Evolutionary conservation across 2,329 filamentous ascomycete species (phyloP).

Genomic region (Fusarium pseudoanthophilum): DNA sequence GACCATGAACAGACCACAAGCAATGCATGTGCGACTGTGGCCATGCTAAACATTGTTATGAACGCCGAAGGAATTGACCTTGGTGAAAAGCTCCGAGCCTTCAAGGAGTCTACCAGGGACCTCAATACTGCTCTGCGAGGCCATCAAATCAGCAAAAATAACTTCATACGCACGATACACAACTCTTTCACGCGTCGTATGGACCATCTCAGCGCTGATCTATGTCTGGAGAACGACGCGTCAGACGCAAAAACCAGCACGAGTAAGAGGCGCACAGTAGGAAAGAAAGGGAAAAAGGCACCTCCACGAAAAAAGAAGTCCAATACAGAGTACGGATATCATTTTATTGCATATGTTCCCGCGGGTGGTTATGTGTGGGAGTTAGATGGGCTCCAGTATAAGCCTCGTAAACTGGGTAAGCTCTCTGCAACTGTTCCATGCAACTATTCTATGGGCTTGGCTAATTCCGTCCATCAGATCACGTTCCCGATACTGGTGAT

Average conservation of each 20-base stretch:
- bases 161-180: slow-evolving; percentile 82
- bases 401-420: slow-evolving; percentile 63
- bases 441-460: no score
- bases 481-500: slow-evolving; percentile 48
- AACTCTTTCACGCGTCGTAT: slow-evolving; percentile 87
- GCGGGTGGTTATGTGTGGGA: slow-evolving; percentile 82
- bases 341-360: slow-evolving; percentile 91
- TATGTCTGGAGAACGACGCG: slow-evolving; percentile 70
- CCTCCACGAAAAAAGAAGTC: slow-evolving; percentile 51
- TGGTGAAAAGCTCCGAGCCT: slow-evolving; percentile 74
- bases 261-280: slow-evolving; percentile 46
- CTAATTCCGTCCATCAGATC: slow-evolving; percentile 27
- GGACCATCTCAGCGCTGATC: slow-evolving; percentile 79
- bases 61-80: slow-evolving; percentile 76
- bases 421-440: neutral
- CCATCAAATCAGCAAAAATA: slow-evolving; percentile 76
- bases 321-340: slow-evolving; percentile 74
- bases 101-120: slow-evolving; percentile 76
- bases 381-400: slow-evolving; percentile 82
- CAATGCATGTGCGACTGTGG: slow-evolving; percentile 92
- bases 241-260: slow-evolving; percentile 50
- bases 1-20: slow-evolving; percentile 69
- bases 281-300: slow-evolving; percentile 51
- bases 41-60: slow-evolving; percentile 92
- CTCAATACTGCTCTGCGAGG: slow-evolving; percentile 81